Conservation (phyloP, 306 rosid genomes). For the Trifolium repens region DNA sequence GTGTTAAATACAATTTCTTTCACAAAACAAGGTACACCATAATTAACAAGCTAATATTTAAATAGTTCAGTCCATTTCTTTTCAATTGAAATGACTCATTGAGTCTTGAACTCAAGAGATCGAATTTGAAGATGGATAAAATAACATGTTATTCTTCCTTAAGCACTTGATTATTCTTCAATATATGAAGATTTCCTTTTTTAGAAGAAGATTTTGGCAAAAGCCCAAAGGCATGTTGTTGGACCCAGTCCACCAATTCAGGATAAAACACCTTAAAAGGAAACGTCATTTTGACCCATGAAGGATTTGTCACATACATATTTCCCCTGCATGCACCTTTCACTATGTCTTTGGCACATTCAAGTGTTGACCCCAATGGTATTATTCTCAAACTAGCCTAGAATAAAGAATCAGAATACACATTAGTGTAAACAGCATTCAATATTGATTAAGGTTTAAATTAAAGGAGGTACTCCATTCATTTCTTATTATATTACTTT, state of each 20-base stretch:
- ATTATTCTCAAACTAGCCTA: conserved; percentile 41
- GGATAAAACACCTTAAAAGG: conserved; percentile 44
- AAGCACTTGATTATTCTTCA: neutral
- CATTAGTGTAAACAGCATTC: neutral
- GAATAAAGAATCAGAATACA: neutral
- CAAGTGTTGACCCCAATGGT: conserved; percentile 38
- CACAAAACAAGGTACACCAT: no score
- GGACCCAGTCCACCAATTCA: conserved; percentile 22
- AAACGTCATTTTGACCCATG: conserved; percentile 33
- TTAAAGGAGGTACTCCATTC: no score
- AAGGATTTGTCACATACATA: conserved; percentile 47
- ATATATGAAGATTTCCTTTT: neutral
- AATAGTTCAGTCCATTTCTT: no score
- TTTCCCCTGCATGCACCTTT: conserved; percentile 47
- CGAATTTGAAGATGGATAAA: no score
- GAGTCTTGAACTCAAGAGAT: no score
- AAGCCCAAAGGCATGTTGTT: neutral
- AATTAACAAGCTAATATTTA: no score
- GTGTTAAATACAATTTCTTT: no score
- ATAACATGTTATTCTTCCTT: conserved; percentile 17
- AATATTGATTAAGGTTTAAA: neutral
- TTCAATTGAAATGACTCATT: no score
- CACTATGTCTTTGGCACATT: conserved; percentile 45
- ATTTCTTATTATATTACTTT: no score
- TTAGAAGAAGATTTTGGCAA: neutral